phyloP scores from a whole-genome alignment of 2,329 filamentous ascomycete genomes.

The Sporothrix sp. region DNA sequence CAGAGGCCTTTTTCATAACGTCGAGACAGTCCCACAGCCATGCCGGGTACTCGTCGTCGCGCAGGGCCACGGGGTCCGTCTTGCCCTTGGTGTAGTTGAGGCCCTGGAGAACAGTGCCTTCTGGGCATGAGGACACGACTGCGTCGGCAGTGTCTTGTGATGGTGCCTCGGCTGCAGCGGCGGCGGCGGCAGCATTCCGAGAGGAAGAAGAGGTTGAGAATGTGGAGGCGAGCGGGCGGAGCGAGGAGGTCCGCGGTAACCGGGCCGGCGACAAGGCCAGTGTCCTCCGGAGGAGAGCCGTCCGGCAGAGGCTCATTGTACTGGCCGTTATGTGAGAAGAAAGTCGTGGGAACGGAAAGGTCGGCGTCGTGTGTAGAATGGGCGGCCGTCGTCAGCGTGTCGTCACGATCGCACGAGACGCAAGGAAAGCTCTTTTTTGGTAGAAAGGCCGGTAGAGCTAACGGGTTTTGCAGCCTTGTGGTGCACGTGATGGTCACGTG shows the following conservation, averaged over 20 bases:
- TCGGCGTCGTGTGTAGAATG: not conserved
- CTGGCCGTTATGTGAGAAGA: slow-evolving; percentile 7
- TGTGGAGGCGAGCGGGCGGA: slow-evolving; percentile 32
- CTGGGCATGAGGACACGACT: slow-evolving; percentile 45
- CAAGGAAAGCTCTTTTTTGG: no score
- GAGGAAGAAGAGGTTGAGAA: slow-evolving; percentile 20
- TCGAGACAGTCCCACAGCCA: slow-evolving; percentile 73
- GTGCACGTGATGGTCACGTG: no score
- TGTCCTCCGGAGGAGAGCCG: slow-evolving; percentile 43
- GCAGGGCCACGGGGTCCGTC: slow-evolving; percentile 61
- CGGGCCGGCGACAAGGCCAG: slow-evolving; percentile 24
- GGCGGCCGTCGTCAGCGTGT: not conserved
- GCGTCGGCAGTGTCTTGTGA: slow-evolving; percentile 18
- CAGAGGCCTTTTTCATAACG: slow-evolving; percentile 44
- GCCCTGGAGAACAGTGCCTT: slow-evolving; percentile 61
- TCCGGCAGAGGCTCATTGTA: slow-evolving; percentile 33
- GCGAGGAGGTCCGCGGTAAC: slow-evolving; percentile 13
- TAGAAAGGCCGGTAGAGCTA: no score
- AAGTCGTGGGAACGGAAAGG: not conserved
- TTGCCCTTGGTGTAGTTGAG: slow-evolving; percentile 69
- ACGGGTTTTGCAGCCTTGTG: no score
- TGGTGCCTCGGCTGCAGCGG: slow-evolving; percentile 20
- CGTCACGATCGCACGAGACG: no score
- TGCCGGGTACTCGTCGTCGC: slow-evolving; percentile 66
- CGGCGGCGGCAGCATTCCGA: slow-evolving; percentile 9